These are phyloP conservation scores for Fraxinus floribunda DNA, from an alignment of 305 asterid genomes.

Conservation along the genomic window DNA sequence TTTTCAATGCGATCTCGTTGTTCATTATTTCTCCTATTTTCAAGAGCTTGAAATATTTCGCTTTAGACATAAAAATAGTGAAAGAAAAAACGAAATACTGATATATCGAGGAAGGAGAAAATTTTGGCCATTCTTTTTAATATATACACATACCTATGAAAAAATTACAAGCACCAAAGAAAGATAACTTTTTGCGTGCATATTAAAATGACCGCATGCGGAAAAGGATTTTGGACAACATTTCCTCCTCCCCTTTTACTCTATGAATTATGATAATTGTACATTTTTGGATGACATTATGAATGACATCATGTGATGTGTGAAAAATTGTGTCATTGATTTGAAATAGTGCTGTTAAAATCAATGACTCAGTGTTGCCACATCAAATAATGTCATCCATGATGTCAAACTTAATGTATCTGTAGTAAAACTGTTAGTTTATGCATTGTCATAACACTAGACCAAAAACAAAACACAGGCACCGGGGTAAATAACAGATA, in stretches of 20 bases:
- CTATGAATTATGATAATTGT: neutral
- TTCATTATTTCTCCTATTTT: neutral
- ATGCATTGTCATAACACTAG: neutral
- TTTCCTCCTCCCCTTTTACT: neutral
- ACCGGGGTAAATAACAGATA: neutral
- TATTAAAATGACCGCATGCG: neutral
- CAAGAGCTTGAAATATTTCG: neutral
- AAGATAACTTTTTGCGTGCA: neutral
- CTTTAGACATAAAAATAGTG: neutral
- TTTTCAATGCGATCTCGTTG: neutral
- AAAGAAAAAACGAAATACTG: neutral
- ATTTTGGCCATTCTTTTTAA: neutral
- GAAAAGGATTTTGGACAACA: neutral
- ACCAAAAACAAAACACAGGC: neutral
- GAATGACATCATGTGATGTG: neutral
- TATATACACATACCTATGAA: neutral
- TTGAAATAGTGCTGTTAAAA: too few species aligned
- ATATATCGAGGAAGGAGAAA: neutral
- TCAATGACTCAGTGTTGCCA: neutral
- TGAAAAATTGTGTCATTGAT: neutral
- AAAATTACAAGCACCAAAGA: neutral
- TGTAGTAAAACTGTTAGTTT: neutral
- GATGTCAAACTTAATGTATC: neutral
- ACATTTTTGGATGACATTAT: neutral
- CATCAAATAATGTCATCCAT: neutral